Conservation (phyloP, 2,329 filamentous ascomycete species). For the Geosmithia flava region DNA sequence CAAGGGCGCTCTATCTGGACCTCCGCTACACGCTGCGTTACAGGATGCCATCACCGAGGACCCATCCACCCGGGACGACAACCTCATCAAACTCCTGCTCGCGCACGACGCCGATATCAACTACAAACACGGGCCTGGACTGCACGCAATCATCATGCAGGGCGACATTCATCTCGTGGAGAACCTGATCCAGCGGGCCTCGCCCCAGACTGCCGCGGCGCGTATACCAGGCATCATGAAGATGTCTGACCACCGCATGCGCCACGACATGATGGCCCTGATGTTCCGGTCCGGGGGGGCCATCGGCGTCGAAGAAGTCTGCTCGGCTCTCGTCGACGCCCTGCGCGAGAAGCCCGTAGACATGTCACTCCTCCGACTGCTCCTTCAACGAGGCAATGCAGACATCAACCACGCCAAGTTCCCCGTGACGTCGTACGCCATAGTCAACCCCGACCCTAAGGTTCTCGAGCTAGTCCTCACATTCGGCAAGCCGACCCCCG, state of each 20-base stretch:
- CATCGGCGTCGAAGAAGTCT: conserved; percentile 27
- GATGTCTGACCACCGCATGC: conserved; percentile 24
- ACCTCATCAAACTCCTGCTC: conserved; percentile 38
- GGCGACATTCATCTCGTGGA: conserved; percentile 33
- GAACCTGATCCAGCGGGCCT: conserved; percentile 30
- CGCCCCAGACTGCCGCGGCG: conserved; percentile 31
- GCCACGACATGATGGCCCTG: conserved; percentile 33
- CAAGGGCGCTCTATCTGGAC: conserved; percentile 30
- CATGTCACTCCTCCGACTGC: conserved; percentile 30
- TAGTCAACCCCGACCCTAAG: conserved; percentile 29
- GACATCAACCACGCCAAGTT: conserved; percentile 38
- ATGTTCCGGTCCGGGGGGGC: conserved; percentile 33
- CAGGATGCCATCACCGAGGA: conserved; percentile 39
- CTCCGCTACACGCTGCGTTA: conserved; percentile 33
- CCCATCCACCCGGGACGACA: conserved; percentile 32
- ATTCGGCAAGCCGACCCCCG: conserved; percentile 28
- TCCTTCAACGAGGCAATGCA: conserved; percentile 37
- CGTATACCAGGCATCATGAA: conserved; percentile 35
- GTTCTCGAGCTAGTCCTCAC: conserved; percentile 34
- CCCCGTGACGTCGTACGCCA: conserved; percentile 26
- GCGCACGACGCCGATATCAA: conserved; percentile 40
- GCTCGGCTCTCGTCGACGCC: conserved; percentile 25
- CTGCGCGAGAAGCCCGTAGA: conserved; percentile 35
- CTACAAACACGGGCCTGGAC: conserved; percentile 35
- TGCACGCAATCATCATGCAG: conserved; percentile 33